Evolutionary conservation across 2,329 filamentous ascomycete genomes (phyloP).

Genomic region (Phaeophleospora eucalypticola): DNA sequence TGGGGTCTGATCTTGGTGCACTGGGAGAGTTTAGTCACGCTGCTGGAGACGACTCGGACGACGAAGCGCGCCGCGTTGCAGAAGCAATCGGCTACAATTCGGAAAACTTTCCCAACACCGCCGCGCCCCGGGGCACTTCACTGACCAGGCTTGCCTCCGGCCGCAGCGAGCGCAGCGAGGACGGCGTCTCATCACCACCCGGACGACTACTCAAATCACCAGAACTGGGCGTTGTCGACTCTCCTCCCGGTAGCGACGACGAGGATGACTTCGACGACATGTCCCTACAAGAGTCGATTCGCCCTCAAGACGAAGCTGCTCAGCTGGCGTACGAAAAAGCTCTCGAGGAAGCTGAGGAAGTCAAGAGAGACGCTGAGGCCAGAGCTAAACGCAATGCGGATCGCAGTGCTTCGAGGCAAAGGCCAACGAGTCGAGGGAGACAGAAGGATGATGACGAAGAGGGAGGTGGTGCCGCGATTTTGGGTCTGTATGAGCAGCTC

Average conservation of each 20-base stretch:
- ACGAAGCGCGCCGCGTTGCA: conserved; percentile 38
- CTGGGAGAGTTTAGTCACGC: conserved; percentile 27
- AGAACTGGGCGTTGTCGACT: conserved; percentile 28
- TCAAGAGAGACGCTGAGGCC: conserved; percentile 29
- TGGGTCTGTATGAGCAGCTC: conserved; percentile 32
- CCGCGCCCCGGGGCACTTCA: conserved; percentile 22
- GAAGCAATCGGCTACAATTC: conserved; percentile 34
- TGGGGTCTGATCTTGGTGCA: conserved; percentile 35
- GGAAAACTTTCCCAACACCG: conserved; percentile 7
- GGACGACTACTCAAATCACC: conserved; percentile 38
- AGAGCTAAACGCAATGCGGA: conserved; percentile 23
- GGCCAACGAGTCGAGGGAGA: conserved; percentile 19
- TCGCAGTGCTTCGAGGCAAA: conserved; percentile 15
- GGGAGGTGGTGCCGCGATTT: conserved; percentile 29
- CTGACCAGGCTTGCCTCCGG: conserved; percentile 28
- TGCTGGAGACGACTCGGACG: conserved; percentile 28
- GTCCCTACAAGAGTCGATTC: conserved; percentile 19
- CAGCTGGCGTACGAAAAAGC: conserved; percentile 33
- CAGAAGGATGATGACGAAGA: conserved; percentile 24
- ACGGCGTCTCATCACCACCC: conserved; percentile 46
- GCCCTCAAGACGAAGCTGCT: conserved; percentile 34
- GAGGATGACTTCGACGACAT: conserved; percentile 22
- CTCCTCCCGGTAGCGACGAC: conserved; percentile 23
- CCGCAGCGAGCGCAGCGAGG: conserved; percentile 19
- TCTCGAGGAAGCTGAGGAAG: conserved; percentile 30